A percentile compares a stretch with the other conserved stretches of the same genome.
These are phyloP conservation scores for Tricholoma sp. DNA, from an alignment of 768 basidiomycete species.

Conservation along the genomic window DNA sequence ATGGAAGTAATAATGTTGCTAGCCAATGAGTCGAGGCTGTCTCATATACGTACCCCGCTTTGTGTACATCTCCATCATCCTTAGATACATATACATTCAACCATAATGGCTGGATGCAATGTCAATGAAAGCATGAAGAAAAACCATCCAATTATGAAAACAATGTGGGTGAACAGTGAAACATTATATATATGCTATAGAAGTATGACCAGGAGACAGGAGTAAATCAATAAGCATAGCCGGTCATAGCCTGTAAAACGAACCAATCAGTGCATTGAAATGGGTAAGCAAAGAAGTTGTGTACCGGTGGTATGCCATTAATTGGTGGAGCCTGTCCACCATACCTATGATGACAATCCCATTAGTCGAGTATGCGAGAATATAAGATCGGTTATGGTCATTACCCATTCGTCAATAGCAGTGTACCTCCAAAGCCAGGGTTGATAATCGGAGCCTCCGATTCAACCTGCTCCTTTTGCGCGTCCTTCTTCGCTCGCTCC, in stretches of 20 bases:
- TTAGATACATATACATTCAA: too few relatives aligned
- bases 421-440: constrained; percentile 61
- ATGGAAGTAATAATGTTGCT: too few relatives aligned
- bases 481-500: constrained; percentile 83
- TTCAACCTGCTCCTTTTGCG: constrained; percentile 85
- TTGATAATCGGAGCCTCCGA: constrained; percentile 86
- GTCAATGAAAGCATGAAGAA: not conserved
- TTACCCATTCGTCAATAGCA: constrained; percentile 70
- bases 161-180: constrained; percentile 8
- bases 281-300: constrained; percentile 18
- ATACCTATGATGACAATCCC: constrained; percentile 35
- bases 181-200: constrained; percentile 26
- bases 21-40: too few relatives aligned
- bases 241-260: constrained; percentile 52
- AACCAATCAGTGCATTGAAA: constrained; percentile 2
- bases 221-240: constrained; percentile 41
- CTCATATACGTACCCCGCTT: too few relatives aligned
- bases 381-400: constrained; percentile 22
- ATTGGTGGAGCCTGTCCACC: constrained; percentile 62
- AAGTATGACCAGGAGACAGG: constrained; percentile 16
- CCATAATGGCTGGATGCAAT: not conserved
- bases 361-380: not conserved
- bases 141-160: constrained; percentile 21
- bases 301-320: constrained; percentile 68
- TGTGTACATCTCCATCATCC: too few relatives aligned